Base-by-base conservation (phyloP, 2,329 filamentous ascomycete species). In the Fusarium avenaceum region DNA sequence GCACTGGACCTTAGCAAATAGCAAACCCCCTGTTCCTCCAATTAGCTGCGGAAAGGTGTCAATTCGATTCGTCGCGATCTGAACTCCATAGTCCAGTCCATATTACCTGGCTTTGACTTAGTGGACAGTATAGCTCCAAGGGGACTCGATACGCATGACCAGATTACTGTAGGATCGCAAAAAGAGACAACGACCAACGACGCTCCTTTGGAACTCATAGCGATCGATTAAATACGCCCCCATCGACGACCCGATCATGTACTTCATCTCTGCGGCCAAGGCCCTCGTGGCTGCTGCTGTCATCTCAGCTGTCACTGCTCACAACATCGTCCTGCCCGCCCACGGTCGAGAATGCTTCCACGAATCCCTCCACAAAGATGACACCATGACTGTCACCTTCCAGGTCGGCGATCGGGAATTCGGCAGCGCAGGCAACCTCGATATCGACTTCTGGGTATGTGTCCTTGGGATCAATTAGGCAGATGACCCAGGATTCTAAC, bases 351-450 rank as follows among this genome's bases (percentile, higher is more conserved):
- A 99, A 85, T 99, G 96, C 85, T 99, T 98, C 87, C 92, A 97
- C 85, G 96, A 99, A 84, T 82, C 85, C 74, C 89, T 99, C 63
- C 95, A 97, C 84, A 89, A 87, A 79, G 96, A 97, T 80, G 96
- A 99, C 84, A 92, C 91, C 81, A 99, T 99, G 96, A 97, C 94
- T 10, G 94, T 99, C 63, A 97, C 94, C 30, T 99, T 96, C 86
- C 96, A 98, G 84, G 95, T 98, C 61, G 96, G 96, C 77, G 96
- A 99, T 79, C 86, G 95, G 72, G 96, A 99, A 79, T 97, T 97
- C 81, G 95, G 95, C 51, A 92, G 92, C 52, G 94, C 94, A 59
- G 95, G 95, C 33, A 98, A 97, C 77, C 84, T 99, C 63, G 94
- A 98, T 73, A 91, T 99, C 77, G 96, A 99, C 80, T 99, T 99